Evolutionary conservation across 495 filamentous ascomycete genomes (phyloP).

Genomic region (Trypethelium eluteriae): DNA sequence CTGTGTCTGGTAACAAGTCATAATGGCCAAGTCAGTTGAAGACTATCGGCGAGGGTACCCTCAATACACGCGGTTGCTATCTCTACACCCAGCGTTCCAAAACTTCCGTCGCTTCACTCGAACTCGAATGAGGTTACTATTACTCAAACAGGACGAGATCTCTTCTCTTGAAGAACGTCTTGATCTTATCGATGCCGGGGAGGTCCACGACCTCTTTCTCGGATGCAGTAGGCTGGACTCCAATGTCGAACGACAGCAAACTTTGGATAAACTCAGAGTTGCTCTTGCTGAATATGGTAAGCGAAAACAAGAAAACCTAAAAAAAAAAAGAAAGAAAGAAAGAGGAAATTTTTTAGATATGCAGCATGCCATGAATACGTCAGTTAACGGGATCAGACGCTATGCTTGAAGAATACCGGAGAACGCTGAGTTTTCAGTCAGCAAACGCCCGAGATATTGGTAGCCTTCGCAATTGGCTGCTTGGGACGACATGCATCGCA

Average conservation of each 20-base stretch:
- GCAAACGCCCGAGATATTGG: background rate
- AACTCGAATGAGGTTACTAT: slow-evolving; percentile 13
- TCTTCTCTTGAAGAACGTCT: slow-evolving; percentile 1
- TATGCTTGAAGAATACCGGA: slow-evolving; percentile 1
- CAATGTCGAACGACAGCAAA: background rate
- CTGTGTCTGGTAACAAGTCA: background rate
- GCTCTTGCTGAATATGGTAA: background rate
- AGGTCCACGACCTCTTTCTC: background rate
- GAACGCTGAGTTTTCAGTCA: background rate
- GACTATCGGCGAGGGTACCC: slow-evolving; percentile 13
- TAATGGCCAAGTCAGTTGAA: background rate
- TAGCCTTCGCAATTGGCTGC: background rate
- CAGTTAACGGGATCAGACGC: background rate
- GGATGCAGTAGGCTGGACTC: slow-evolving; percentile 5
- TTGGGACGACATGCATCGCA: background rate
- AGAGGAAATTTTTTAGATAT: background rate
- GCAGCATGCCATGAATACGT: background rate
- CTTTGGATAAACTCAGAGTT: background rate
- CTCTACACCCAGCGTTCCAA: slow-evolving; percentile 15
- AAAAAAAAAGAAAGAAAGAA: background rate
- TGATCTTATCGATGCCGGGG: background rate
- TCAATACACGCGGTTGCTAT: slow-evolving; percentile 12
- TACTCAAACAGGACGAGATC: slow-evolving; percentile 16
- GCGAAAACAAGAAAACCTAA: background rate
- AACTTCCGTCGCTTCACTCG: slow-evolving; percentile 18